Base-by-base conservation (phyloP, 352 stramenopile genomes). In the Globisporangium acanthophoron region DNA sequence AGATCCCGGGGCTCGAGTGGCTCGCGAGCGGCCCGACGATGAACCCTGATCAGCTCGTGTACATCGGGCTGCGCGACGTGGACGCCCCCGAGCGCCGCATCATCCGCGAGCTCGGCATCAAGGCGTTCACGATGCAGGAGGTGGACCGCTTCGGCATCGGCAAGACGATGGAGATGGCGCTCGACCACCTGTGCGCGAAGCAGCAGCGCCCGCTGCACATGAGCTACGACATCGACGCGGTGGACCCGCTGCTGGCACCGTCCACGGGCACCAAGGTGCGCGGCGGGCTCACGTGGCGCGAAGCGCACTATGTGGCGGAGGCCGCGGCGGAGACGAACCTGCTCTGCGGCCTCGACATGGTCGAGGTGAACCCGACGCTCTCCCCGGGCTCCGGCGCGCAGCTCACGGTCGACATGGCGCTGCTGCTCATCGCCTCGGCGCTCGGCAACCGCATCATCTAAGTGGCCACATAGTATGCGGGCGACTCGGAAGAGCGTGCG, bases 211-310 rank as follows among this genome's bases (percentile, higher is more conserved):
- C 95, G 29, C 65, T 99, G 33, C 96, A 99, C 79, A 87, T 99
- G 69, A 97, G 86, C 61, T 99, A 98, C 73, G 96, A 99, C 66
- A 98, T 99, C 67, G 96, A 99, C 76, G 94, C 95, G n/a, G 87
- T 98, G 1, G 96, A 99, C 73, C 96, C 96, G 9, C 58, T 93
- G 18, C 68, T 97, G 41, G 96, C 96, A 27, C 96, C 96, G n/a
- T 97, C 92, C 5, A 99, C 96, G 15, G 96, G 96, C 44, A 99
- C 96, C 12, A 73, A 71, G 18, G 96, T 99, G 47, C 85, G 94
- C 73, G 96, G 96, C 50, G 96, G 96, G 24, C 77, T 99, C 50
- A 98, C 95, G 46, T 99, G 91, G 87, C 81, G 96, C 46, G 96
- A 99, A 70, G 95, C 95, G 21, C 94, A 98, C 74, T 99, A 97